Percentiles rank a stretch among this genome's conserved stretches.
These are phyloP conservation scores for Mycocentrospora acerina DNA, from an alignment of 2,329 filamentous ascomycete species.

Conservation along the genomic window DNA sequence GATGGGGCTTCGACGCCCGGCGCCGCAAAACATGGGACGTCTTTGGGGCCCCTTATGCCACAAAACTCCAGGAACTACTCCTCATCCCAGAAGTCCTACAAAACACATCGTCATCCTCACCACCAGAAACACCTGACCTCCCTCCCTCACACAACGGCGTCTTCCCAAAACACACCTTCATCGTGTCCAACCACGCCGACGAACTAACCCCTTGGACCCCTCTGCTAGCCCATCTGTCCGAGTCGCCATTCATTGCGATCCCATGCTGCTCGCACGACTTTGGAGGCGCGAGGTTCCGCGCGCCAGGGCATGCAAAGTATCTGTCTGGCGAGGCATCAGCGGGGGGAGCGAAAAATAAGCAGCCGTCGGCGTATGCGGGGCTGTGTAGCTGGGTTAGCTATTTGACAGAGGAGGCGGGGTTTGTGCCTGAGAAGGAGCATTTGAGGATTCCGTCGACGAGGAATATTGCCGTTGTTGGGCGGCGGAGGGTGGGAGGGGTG, in stretches of 20 bases:
- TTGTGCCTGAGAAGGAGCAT: slow-evolving; percentile 77
- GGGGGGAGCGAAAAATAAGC: slow-evolving; percentile 25
- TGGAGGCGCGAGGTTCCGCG: slow-evolving; percentile 71
- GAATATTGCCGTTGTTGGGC: slow-evolving; percentile 79
- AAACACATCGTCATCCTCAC: neutral
- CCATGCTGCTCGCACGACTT: slow-evolving; percentile 94
- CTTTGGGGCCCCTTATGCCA: slow-evolving; percentile 58
- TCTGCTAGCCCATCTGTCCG: slow-evolving; percentile 73
- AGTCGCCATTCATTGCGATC: slow-evolving; percentile 84
- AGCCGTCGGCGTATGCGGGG: slow-evolving; percentile 75
- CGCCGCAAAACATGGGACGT: slow-evolving; percentile 78
- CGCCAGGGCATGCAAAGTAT: slow-evolving; percentile 41
- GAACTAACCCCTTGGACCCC: slow-evolving; percentile 97
- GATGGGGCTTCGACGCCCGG: slow-evolving; percentile 93
- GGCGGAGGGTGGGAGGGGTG: slow-evolving; percentile 44
- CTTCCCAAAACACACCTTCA: slow-evolving; percentile 77
- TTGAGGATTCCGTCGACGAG: slow-evolving; percentile 89
- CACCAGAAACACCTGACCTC: slow-evolving; percentile 24
- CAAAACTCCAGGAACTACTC: slow-evolving; percentile 59
- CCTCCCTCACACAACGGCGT: slow-evolving; percentile 55
- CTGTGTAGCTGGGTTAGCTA: slow-evolving; percentile 75
- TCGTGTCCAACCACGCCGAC: slow-evolving; percentile 96
- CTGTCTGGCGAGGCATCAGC: slow-evolving; percentile 17
- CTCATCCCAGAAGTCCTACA: slow-evolving; percentile 61
- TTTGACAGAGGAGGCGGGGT: slow-evolving; percentile 73